phyloP scores from a whole-genome alignment of 192 early-diverging fungal genomes.

The Phlyctochytrium bullatum region DNA sequence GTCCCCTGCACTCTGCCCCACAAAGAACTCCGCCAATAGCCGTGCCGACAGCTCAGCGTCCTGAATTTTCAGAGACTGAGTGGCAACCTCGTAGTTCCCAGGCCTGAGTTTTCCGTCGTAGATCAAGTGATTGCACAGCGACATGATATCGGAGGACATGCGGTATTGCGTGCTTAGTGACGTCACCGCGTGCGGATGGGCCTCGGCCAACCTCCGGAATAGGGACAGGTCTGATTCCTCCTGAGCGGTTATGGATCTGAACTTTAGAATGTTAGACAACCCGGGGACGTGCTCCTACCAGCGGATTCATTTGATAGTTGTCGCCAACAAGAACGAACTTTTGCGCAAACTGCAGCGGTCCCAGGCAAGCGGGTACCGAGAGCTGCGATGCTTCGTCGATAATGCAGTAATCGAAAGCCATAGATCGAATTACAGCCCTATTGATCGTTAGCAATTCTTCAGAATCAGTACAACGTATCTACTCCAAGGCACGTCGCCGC shows the following conservation, averaged over 20 bases:
- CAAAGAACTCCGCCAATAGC: not conserved
- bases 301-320: conserved; percentile 89
- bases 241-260: no score
- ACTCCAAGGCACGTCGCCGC: conserved; percentile 89
- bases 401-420: conserved; percentile 92
- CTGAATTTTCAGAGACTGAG: conserved; percentile 46
- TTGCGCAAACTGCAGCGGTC: conserved; percentile 77
- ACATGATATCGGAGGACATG: conserved; percentile 91
- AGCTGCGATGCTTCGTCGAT: conserved; percentile 97
- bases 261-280: no score
- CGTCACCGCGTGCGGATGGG: conserved; percentile 73
- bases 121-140: conserved; percentile 74
- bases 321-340: conserved; percentile 93
- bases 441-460: no score
- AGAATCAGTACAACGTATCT: not conserved
- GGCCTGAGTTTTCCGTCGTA: conserved; percentile 78
- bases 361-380: conserved; percentile 84
- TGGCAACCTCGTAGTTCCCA: conserved; percentile 64
- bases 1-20: conserved; percentile 1
- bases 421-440: no score
- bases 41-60: conserved; percentile 8
- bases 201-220: conserved; percentile 78
- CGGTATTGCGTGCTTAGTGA: conserved; percentile 84
- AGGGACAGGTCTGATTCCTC: conserved; percentile 63
- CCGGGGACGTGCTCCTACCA: conserved; percentile 55